Percentiles rank a stretch among this genome's conserved stretches.
These are phyloP conservation scores for Emmonsiellopsis sp. DNA, from an alignment of 2,329 filamentous ascomycete genomes.

Conservation along the genomic window DNA sequence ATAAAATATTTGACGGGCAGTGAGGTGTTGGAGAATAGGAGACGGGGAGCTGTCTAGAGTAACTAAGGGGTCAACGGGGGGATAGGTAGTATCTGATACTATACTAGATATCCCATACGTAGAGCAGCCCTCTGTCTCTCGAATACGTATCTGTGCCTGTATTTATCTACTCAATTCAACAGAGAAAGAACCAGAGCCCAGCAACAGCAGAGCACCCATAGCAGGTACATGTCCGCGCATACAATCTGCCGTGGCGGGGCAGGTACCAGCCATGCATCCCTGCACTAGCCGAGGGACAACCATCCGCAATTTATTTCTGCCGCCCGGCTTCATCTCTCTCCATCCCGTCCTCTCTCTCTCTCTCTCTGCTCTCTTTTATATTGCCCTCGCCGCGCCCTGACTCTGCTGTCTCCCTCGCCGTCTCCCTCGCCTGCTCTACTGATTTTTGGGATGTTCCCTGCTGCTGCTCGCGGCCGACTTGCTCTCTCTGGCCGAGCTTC, in stretches of 20 bases:
- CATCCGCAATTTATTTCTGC: background rate
- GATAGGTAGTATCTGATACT: too few relatives aligned
- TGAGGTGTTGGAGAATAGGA: background rate
- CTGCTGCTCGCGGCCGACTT: slow-evolving; percentile 34
- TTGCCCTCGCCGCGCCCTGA: too few relatives aligned
- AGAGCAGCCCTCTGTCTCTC: too few relatives aligned
- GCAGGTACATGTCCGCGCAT: background rate
- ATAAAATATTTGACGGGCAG: too few relatives aligned
- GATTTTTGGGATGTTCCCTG: slow-evolving; percentile 29
- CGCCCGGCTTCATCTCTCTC: background rate
- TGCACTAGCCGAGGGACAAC: slow-evolving; percentile 2
- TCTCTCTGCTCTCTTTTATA: slow-evolving; percentile 3
- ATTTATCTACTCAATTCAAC: too few relatives aligned
- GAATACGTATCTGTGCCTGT: too few relatives aligned
- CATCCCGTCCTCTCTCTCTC: slow-evolving; percentile 5
- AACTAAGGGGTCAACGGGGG: too few relatives aligned
- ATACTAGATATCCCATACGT: too few relatives aligned
- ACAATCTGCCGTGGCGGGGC: background rate
- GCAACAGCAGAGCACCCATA: too few relatives aligned
- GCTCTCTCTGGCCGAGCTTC: slow-evolving; percentile 31
- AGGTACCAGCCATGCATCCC: background rate
- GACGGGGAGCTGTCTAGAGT: background rate
- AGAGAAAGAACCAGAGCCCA: too few relatives aligned
- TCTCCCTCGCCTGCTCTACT: slow-evolving; percentile 2
- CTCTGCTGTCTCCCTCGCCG: background rate